phyloP scores from a whole-genome alignment of 2,329 filamentous ascomycete species.

The Rutstroemia sp. region DNA sequence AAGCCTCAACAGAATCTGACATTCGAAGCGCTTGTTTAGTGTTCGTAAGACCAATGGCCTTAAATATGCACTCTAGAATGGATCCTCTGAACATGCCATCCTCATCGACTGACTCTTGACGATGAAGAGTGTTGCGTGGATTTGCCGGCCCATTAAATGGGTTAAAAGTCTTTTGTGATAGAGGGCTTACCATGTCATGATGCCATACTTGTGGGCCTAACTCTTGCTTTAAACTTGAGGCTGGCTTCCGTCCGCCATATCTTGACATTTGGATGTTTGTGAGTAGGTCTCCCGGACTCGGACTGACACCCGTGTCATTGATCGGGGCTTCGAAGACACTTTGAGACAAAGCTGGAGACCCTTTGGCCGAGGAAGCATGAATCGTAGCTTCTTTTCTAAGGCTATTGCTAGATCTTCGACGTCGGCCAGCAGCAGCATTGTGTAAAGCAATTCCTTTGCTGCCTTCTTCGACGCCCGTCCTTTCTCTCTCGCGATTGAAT shows the following conservation, averaged over 20 bases:
- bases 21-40: conserved; percentile 58
- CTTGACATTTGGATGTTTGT: conserved; percentile 69
- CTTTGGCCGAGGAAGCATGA: conserved; percentile 42
- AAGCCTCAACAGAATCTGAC: conserved; percentile 71
- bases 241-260: conserved; percentile 41
- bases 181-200: conserved; percentile 27
- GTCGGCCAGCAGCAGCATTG: conserved; percentile 60
- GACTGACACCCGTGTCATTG: conserved; percentile 33
- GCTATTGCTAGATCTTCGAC: conserved; percentile 64
- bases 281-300: conserved; percentile 71
- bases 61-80: conserved; percentile 92
- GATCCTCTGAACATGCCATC: conserved; percentile 83
- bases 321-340: conserved; percentile 27
- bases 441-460: conserved; percentile 93
- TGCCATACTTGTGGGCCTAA: conserved; percentile 24
- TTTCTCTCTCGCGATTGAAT: conserved; percentile 76
- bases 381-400: conserved; percentile 74
- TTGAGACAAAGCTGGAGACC: conserved; percentile 10
- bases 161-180: conserved; percentile 43
- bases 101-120: conserved; percentile 78
- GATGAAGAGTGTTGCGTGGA: conserved; percentile 48
- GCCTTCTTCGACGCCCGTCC: conserved; percentile 71
- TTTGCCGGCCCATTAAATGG: conserved; percentile 46
- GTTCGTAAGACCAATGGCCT: conserved; percentile 75
- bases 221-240: conserved; percentile 12